These are phyloP conservation scores for Scutellaria galericulata DNA, from an alignment of 257 asterid genomes.

Conservation along the genomic window DNA sequence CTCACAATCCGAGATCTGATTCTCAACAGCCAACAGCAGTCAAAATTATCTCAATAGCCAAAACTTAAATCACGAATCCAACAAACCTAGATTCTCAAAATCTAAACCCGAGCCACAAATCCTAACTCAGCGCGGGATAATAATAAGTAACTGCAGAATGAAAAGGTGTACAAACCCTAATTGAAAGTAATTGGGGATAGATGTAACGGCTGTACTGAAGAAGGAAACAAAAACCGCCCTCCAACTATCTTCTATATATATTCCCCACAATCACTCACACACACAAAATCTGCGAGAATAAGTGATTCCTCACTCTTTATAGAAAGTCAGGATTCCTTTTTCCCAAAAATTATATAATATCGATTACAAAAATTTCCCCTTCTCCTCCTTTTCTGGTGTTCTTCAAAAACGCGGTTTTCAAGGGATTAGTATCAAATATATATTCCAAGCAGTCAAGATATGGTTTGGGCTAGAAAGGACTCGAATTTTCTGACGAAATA, in stretches of 20 bases:
- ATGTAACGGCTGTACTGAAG: constrained; percentile 45
- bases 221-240: constrained; percentile 52
- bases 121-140: not conserved
- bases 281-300: constrained; percentile 30
- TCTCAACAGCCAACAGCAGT: not conserved
- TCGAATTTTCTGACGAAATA: constrained; percentile 38
- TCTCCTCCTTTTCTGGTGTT: not conserved
- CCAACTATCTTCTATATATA: constrained; percentile 40
- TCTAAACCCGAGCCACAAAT: not conserved
- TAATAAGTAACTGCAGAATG: not conserved
- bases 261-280: constrained; percentile 26
- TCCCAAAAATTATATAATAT: not conserved
- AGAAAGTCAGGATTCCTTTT: constrained; percentile 2
- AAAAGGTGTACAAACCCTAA: constrained; percentile 26
- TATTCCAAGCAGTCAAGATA: not conserved
- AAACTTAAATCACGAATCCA: not conserved
- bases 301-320: constrained; percentile 5
- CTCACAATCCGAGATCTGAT: constrained; percentile 41
- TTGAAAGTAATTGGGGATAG: constrained; percentile 47
- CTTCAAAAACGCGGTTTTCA: not conserved
- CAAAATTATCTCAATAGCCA: constrained; percentile 1
- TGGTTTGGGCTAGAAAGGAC: constrained; percentile 37
- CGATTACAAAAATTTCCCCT: not conserved
- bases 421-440: constrained; percentile 24
- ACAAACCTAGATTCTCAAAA: constrained; percentile 20